phyloP scores from a whole-genome alignment of 352 stramenopile genomes.

The Peronospora destructor region DNA sequence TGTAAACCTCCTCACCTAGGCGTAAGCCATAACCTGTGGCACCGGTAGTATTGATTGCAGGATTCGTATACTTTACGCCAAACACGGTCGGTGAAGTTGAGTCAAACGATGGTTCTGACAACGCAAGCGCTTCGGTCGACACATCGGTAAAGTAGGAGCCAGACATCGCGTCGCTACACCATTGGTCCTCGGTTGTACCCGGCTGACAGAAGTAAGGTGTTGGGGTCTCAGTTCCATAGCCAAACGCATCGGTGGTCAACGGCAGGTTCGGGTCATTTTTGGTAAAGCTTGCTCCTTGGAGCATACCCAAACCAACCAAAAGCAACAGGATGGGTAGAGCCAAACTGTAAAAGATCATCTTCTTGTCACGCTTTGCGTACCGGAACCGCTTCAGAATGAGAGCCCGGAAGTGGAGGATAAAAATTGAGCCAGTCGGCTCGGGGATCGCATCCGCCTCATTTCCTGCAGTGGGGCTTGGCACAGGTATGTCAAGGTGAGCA shows the following conservation, averaged over 20 bases:
- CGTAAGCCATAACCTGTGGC: slow-evolving; percentile 40
- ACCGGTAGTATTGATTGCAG: slow-evolving; percentile 35
- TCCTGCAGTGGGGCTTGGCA: slow-evolving; percentile 5
- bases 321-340: slow-evolving; percentile 52
- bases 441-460: slow-evolving; percentile 9
- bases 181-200: slow-evolving; percentile 20
- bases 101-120: slow-evolving; percentile 27
- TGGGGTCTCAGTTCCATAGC: slow-evolving; percentile 26
- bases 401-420: slow-evolving; percentile 36
- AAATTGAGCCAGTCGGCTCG: slow-evolving; percentile 8
- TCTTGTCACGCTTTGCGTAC: slow-evolving; percentile 53
- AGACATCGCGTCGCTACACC: slow-evolving; percentile 36
- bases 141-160: slow-evolving; percentile 33
- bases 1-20: slow-evolving; percentile 45
- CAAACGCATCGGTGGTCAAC: slow-evolving; percentile 25
- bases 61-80: slow-evolving; percentile 43
- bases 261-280: slow-evolving; percentile 38
- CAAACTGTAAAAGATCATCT: slow-evolving; percentile 51
- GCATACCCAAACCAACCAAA: slow-evolving; percentile 39
- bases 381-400: slow-evolving; percentile 57
- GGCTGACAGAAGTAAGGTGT: slow-evolving; percentile 44
- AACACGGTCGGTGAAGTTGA: slow-evolving; percentile 48
- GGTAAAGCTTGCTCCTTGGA: slow-evolving; percentile 33
- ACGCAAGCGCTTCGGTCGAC: slow-evolving; percentile 17
- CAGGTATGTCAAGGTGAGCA: slow-evolving; percentile 5